Base-by-base conservation (phyloP, 2,329 filamentous ascomycete species). In the Aspergillus sergii region DNA sequence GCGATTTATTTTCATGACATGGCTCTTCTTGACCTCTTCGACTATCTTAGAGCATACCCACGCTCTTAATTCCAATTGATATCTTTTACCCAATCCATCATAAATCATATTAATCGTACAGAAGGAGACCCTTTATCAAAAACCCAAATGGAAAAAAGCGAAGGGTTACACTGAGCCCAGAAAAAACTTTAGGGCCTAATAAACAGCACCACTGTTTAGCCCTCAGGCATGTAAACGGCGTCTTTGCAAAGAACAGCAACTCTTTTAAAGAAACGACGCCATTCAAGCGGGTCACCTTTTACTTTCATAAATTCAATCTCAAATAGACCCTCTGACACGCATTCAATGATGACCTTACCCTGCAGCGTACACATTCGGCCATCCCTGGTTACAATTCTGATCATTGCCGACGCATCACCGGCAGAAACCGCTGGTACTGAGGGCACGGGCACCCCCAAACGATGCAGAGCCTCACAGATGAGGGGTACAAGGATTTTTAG, bases 191-290 rank as follows among this genome's bases (percentile, higher is more conserved):
- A 26, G n/a, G 43, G 19, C 12, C 19, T 3, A 19, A 39, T 11
- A 50, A 39, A 34, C 2, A 39, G 51, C n/a, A 39, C 23, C 32
- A 11, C 21, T 58, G 12, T 19, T 28, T 65, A 80, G 60, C 72
- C 72, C 62, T 85, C 81, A 54, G 86, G 86, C 68, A 84, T 85
- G 75, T 88, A 91, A 51, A 98, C 89, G 10, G 88, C 93, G 74
- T 97, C 93, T 74, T 92, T 92, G 80, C 94, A 96, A 64, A 94
- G 83, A 66, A 96, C 84, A 34, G 92, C 92, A n/a, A 97, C 87
- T 78, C 93, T 94, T 81, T 99, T 99, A 84, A 99, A 99, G 76
- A 99, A 93, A 39, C 95, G 84, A 64, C 95, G 87, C 95, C 96
- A 99, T 81, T 98, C 94, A 57, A 99, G 80, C 6, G 95, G 95